Base-by-base conservation (phyloP, 2,329 filamentous ascomycete genomes). In the Teratosphaeria gauchensis region DNA sequence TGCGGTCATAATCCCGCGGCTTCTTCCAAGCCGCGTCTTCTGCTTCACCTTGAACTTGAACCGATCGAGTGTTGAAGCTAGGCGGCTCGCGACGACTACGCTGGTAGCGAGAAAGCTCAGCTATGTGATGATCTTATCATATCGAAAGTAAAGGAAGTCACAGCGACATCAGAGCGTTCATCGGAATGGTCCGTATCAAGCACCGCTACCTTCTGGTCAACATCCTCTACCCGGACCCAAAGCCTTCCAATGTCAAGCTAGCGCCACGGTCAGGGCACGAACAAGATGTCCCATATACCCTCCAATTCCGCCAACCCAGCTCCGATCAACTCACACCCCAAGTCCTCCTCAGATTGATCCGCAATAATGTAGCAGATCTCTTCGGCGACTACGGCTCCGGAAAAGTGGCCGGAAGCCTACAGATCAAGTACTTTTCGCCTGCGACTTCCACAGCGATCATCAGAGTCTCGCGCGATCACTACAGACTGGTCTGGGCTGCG, bases 371-470 rank as follows among this genome's bases (percentile, higher is more conserved):
- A 54, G 78, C 83, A 54, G 78, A 84, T 52, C 75, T 96, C 30
- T 95, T 95, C 73, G 94, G 94, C 21, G 92, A 97, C 71, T 95
- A 89, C 76, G 94, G 94, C 0, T 80, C 87, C 21, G 92, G 92
- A 0, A 84, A 87, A 56, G 78, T 90, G 0, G 83, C 85, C 14
- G 82, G 84, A 2, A 85, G 83, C 59, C 75, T 96, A 5, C 82
- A 92, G 90, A 48, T 99, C 56, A 96, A 96, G 78, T 99, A 99
- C 73, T 81, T 95, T 56, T 96, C 91, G 0, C 80, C 85, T 3
- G 88, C 91, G n/a, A 99, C 94, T 0, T 95, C 90, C 5, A 99
- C 92, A 1, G 90, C 92, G 57, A 99, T 99, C 61, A 79, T 99
- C 46, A 84, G 89, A 62, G 90, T 92, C 63, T 84, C 89, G 2